phyloP scores from a whole-genome alignment of 352 stramenopile genomes.

The Pythium dissotocum region DNA sequence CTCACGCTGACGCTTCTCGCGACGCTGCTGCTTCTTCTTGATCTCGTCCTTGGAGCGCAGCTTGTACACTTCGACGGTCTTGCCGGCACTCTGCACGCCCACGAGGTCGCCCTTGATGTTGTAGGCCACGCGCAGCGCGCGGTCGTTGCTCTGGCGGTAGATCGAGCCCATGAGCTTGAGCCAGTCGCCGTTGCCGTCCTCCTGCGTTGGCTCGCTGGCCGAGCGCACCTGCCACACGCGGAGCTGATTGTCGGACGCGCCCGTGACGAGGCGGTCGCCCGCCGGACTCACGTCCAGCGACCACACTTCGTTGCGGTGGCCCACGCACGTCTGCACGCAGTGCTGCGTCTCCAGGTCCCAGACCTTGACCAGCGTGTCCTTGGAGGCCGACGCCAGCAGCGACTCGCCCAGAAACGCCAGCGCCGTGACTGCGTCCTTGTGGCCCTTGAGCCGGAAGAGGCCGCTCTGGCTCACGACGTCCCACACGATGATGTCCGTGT shows the following conservation, averaged over 20 bases:
- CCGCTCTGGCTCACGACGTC: constrained; percentile 91
- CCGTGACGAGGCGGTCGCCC: constrained; percentile 71
- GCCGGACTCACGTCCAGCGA: constrained; percentile 73
- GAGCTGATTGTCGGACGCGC: constrained; percentile 82
- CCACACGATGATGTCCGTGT: constrained; percentile 95
- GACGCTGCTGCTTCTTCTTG: constrained; percentile 92
- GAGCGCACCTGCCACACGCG: constrained; percentile 65
- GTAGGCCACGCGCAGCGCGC: constrained; percentile 65
- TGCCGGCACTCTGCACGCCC: constrained; percentile 79
- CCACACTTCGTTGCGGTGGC: constrained; percentile 93
- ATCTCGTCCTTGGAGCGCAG: constrained; percentile 83
- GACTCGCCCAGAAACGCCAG: constrained; percentile 73
- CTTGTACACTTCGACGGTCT: constrained; percentile 92
- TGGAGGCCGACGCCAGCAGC: constrained; percentile 86
- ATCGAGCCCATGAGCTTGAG: constrained; percentile 74
- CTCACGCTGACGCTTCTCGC: constrained; percentile 86
- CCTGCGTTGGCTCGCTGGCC: constrained; percentile 4
- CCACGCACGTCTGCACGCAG: constrained; percentile 93
- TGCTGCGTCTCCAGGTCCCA: constrained; percentile 94
- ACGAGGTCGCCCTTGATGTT: constrained; percentile 61
- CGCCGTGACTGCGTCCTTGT: constrained; percentile 93
- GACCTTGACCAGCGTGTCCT: constrained; percentile 94
- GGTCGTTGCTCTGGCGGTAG: constrained; percentile 75
- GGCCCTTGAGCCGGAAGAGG: constrained; percentile 89
- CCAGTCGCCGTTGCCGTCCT: constrained; percentile 34